Conservation (phyloP, 163 green algal genomes). For the Coccomyxa subellipsoidea region DNA sequence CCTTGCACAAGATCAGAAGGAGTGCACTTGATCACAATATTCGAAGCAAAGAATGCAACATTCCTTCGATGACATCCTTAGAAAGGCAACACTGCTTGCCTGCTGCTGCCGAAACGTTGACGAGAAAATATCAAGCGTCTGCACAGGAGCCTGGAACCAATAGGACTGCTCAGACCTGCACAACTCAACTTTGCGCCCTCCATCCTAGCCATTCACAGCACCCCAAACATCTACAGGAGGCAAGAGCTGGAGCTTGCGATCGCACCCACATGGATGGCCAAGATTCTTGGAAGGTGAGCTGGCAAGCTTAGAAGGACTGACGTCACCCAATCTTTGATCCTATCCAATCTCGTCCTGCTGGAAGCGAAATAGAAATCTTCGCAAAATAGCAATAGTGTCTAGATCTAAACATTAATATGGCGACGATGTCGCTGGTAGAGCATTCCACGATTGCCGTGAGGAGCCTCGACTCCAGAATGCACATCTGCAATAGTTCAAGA, state of each 20-base stretch:
- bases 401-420: not conserved
- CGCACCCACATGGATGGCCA: no score
- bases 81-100: not conserved
- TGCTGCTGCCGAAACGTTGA: not conserved
- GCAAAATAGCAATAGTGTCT: not conserved
- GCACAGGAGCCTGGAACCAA: not conserved
- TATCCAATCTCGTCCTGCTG: not conserved
- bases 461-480: not conserved
- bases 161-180: not conserved
- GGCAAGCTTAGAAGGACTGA: not conserved
- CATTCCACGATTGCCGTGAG: not conserved
- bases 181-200: not conserved
- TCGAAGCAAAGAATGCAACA: not conserved
- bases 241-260: no score
- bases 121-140: not conserved
- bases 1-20: not conserved
- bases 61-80: not conserved
- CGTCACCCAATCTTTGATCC: not conserved
- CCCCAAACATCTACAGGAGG: not conserved
- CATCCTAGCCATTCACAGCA: not conserved
- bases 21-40: not conserved
- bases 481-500: not conserved
- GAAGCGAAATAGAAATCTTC: not conserved
- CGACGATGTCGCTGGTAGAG: not conserved
- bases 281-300: not conserved